These are phyloP conservation scores for Aspergillus pseudotamarii DNA, from an alignment of 2,329 filamentous ascomycete species.

Conservation along the genomic window DNA sequence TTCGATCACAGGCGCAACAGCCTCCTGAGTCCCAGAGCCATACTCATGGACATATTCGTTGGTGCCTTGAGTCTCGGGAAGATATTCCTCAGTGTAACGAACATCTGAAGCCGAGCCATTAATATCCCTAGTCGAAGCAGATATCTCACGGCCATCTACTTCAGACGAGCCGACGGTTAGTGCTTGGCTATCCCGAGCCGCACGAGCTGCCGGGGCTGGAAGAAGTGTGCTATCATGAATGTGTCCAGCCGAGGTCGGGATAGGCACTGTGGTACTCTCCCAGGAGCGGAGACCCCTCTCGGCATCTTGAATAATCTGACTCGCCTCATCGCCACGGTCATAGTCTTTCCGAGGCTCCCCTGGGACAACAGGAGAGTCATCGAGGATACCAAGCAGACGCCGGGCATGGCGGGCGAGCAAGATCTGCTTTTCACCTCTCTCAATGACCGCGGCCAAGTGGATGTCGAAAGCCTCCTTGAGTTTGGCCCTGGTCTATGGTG, in stretches of 20 bases:
- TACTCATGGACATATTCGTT: background rate
- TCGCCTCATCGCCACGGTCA: constrained; percentile 65
- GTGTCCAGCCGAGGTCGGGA: constrained; percentile 52
- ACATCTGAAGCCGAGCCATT: constrained; percentile 8
- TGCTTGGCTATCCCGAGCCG: constrained; percentile 7
- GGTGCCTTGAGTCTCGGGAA: background rate
- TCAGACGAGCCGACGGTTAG: background rate
- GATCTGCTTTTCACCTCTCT: constrained; percentile 95
- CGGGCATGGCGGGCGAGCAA: constrained; percentile 90
- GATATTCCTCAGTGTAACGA: background rate
- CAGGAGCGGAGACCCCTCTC: constrained; percentile 85
- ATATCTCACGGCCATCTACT: background rate
- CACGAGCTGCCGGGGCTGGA: constrained; percentile 25
- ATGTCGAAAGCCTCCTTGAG: constrained; percentile 91
- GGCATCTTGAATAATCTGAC: constrained; percentile 87
- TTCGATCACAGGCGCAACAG: background rate
- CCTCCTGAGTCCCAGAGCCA: background rate
- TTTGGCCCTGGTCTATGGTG: constrained; percentile 80
- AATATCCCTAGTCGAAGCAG: constrained; percentile 7
- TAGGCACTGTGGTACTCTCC: constrained; percentile 60
- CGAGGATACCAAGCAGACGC: constrained; percentile 79
- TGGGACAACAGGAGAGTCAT: constrained; percentile 86
- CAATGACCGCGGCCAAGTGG: constrained; percentile 87
- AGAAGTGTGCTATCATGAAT: constrained; percentile 47
- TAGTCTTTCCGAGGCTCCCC: constrained; percentile 77